A percentile compares a stretch with the other conserved stretches of the same genome.
These are phyloP conservation scores for Dendrobium huoshanense DNA, from an alignment of 106 monocot genomes.

Conservation along the genomic window DNA sequence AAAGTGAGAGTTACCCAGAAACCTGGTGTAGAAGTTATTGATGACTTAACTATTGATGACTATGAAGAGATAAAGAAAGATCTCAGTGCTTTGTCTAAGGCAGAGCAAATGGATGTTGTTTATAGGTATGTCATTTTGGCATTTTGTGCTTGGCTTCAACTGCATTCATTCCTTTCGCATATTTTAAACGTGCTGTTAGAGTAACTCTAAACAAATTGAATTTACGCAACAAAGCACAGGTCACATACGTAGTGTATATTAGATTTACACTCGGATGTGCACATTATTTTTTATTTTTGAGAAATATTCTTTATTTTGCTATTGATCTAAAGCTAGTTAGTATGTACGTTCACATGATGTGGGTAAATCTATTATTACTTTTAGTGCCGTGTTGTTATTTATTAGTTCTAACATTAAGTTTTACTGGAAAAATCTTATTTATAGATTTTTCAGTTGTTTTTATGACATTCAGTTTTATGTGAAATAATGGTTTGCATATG, in stretches of 20 bases:
- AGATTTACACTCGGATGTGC: neutral
- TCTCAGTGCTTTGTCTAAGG: constrained; percentile 53
- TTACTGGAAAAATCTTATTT: too few species aligned
- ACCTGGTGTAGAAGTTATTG: constrained; percentile 10
- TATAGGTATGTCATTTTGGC: constrained; percentile 35
- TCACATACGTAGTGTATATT: neutral
- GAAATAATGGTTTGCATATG: too few species aligned
- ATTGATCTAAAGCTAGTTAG: neutral
- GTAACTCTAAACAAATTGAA: neutral
- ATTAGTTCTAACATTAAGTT: too few species aligned
- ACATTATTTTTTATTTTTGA: neutral
- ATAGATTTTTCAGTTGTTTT: too few species aligned
- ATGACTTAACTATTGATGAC: constrained; percentile 16
- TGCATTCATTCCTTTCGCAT: neutral
- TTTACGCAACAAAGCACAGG: neutral
- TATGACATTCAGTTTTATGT: too few species aligned
- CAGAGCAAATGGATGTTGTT: constrained; percentile 77
- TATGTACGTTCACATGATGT: too few species aligned
- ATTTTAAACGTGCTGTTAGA: neutral
- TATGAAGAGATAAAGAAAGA: constrained; percentile 61
- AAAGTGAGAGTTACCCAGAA: constrained; percentile 15
- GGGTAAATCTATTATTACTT: too few species aligned
- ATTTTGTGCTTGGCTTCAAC: neutral
- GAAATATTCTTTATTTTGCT: neutral
- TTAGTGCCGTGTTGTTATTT: too few species aligned